Evolutionary conservation across 768 basidiomycete genomes (phyloP), one percentile per base, ranked within the genome.

Genomic region (Cyclocybe aegerita): DNA sequence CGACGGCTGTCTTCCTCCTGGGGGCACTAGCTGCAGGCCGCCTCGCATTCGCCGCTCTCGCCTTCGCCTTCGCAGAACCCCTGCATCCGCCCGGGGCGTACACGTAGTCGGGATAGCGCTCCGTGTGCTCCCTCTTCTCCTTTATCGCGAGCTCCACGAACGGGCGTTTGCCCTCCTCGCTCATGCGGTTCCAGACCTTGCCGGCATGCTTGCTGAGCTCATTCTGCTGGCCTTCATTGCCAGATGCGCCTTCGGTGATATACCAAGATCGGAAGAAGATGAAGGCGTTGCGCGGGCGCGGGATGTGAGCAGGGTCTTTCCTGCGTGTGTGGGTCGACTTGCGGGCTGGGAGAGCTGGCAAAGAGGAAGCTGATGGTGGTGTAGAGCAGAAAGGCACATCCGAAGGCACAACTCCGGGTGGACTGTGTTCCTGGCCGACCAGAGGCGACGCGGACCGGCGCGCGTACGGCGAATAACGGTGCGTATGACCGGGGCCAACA

Each of bases 211-310:
- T 60, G 54, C 71, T 72, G 39, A 71, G 61, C 17, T 68, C 57
- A 30, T 67, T 66, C 55, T 74, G 71, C 45, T 66, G 65, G 11
- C 55, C 56, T 29, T 59, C 56, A 9, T 33, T 42, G 9, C 54
- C 32, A 5, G 50, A 34, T 46, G 37, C 55, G 38, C 32, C 43
- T 35, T 30, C 40, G 23, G 31, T 49, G 45, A 65, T 64, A 39
- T 62, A 54, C 5, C 39, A 43, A 7, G 69, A 72, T 15, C 72
- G 70, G 57, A 68, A 72, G 48, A 69, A 37, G 46, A 74, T 70
- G 53, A 74, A 74, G 11, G 70, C 65, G 49, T 74, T 74, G n/a
- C 66, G 64, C 2, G 71, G 72, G 4, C 72, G 70, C 11, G 66
- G 67, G 34, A 72, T 55, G 35, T 65, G 59, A 9, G 55, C 48